Evolutionary conservation across 805 yeast genomes (phyloP).

Genomic region (Saccharomyces paradoxus): DNA sequence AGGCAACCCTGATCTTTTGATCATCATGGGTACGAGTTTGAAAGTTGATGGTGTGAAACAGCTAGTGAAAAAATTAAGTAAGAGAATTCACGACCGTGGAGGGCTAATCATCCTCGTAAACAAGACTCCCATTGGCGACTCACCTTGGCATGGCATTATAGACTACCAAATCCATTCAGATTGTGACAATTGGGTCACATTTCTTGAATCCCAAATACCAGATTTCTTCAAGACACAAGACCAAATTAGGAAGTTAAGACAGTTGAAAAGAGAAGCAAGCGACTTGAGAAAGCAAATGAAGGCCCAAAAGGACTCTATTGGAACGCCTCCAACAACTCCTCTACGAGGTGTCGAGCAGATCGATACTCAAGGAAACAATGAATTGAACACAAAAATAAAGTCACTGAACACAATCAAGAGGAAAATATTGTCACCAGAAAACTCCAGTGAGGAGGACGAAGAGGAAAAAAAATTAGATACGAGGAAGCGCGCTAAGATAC

Average conservation of each 20-base stretch:
- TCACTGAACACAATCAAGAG: slow-evolving; percentile 10
- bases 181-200: slow-evolving; percentile 72
- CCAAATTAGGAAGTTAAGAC: slow-evolving; percentile 26
- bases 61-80: slow-evolving; percentile 61
- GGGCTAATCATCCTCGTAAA: slow-evolving; percentile 77
- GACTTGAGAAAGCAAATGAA: slow-evolving; percentile 20
- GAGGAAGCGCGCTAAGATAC: neutral
- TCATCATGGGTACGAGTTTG: slow-evolving; percentile 90
- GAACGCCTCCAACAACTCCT: slow-evolving; percentile 31
- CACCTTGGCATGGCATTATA: slow-evolving; percentile 60
- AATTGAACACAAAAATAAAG: neutral
- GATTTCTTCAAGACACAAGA: slow-evolving; percentile 52
- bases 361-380: neutral
- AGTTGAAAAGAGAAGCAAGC: slow-evolving; percentile 27
- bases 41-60: slow-evolving; percentile 84
- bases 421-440: slow-evolving; percentile 5
- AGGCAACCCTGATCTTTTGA: slow-evolving; percentile 62
- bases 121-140: slow-evolving; percentile 50
- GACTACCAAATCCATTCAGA: slow-evolving; percentile 76
- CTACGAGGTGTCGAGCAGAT: slow-evolving; percentile 1
- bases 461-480: neutral
- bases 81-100: slow-evolving; percentile 63
- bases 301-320: slow-evolving; percentile 7
- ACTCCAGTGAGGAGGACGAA: neutral
- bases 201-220: slow-evolving; percentile 47